Base-by-base conservation (phyloP, 2,329 filamentous ascomycete species). In the Trichoderma atroviride region DNA sequence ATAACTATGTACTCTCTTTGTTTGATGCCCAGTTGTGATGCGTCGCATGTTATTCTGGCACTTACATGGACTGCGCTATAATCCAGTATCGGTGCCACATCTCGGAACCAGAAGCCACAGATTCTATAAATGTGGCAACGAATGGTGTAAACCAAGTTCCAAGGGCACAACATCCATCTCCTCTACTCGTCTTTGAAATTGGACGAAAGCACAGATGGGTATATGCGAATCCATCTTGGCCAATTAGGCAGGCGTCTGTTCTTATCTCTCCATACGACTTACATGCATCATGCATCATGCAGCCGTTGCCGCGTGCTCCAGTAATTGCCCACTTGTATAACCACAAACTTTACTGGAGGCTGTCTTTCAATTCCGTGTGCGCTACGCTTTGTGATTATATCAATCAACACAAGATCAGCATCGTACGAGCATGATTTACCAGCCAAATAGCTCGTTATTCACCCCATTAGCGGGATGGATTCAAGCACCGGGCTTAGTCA, bases 251-350 rank as follows among this genome's bases (percentile, higher is more conserved):
- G 47, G 47, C n/a, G 47, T 29, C n/a, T 64, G 50, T 29, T 33
- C 60, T 53, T n/a, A 13, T 62, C 16, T 19, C 14, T 55, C 16
- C 22, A 19, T 19, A 3, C 19, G 19, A 43, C 40, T 35, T 50
- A 55, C 60, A 53, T 64, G 47, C 61, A 35, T 64, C 31, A 64
- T 64, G 61, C 61, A 64, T 64, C 22, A 64, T 64, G 61, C 61
- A 55, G n/a, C 29, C 31, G 37, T n/a, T n/a, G 27, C 43, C 43
- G 22, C 22, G 22, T 50, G 47, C 47, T 13, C 22, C 47, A 50
- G 22, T 24, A 5, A 24, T 24, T 13, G 11, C 3, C 47, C 47
- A 19, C 40, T n/a, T 43, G 40, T n/a, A 50, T 5, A 24, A 50
- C 24, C 47, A 11, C 47, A 50, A 22, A 24, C 4, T 5, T 50